phyloP scores from a whole-genome alignment of 352 stramenopile genomes.

The Pythium aquatile region DNA sequence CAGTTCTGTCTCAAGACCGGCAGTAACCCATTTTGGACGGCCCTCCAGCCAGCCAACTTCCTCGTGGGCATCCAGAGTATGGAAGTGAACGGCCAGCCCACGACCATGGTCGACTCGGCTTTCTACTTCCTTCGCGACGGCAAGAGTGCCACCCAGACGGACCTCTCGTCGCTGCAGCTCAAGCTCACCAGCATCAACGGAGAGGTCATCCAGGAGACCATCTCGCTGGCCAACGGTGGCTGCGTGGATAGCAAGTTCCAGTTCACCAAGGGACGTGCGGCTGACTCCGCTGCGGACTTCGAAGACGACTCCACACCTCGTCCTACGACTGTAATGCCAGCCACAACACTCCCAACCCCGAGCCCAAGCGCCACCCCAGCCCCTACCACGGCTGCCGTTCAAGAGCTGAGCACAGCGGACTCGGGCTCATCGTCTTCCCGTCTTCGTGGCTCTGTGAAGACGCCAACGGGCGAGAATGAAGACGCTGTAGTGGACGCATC shows the following conservation, averaged over 20 bases:
- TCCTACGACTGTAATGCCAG: background rate
- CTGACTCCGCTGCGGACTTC: slow-evolving; percentile 14
- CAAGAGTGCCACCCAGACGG: slow-evolving; percentile 33
- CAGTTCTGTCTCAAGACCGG: slow-evolving; percentile 57
- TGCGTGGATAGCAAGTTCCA: slow-evolving; percentile 52
- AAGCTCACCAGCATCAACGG: slow-evolving; percentile 48
- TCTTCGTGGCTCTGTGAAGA: slow-evolving; percentile 11
- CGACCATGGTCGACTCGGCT: slow-evolving; percentile 56
- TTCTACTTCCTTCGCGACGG: slow-evolving; percentile 69
- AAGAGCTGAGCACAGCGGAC: background rate
- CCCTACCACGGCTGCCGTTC: background rate
- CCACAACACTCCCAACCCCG: background rate
- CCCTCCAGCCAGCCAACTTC: slow-evolving; percentile 63
- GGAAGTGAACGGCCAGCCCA: slow-evolving; percentile 52
- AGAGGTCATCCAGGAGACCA: slow-evolving; percentile 50
- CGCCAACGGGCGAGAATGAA: background rate
- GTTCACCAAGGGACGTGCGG: slow-evolving; percentile 28
- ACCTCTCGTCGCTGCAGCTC: slow-evolving; percentile 46
- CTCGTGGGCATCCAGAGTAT: slow-evolving; percentile 48
- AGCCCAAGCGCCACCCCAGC: slow-evolving; percentile 14
- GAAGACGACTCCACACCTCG: slow-evolving; percentile 7
- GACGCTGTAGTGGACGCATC: background rate
- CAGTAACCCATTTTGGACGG: slow-evolving; percentile 60
- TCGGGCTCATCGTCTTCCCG: background rate
- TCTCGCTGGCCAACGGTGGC: slow-evolving; percentile 45